phyloP scores from a whole-genome alignment of 2,329 filamentous ascomycete genomes.

The Curvularia verruculosa region DNA sequence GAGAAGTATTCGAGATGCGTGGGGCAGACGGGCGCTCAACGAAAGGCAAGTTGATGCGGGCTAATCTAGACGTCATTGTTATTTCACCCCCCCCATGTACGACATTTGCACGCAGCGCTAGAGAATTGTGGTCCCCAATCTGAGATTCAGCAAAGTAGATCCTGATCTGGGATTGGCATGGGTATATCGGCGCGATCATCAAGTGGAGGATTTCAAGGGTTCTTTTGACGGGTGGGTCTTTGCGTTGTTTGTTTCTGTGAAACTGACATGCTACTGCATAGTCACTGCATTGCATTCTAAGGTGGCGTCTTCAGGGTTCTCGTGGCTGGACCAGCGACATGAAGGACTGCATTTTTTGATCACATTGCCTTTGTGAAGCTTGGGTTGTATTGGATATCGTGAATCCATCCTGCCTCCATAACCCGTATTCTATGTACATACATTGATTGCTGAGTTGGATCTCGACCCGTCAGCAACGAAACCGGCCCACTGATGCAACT shows the following conservation, averaged over 20 bases:
- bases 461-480: slow-evolving; percentile 3
- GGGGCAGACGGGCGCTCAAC: slow-evolving; percentile 5
- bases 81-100: slow-evolving; percentile 26
- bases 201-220: slow-evolving; percentile 4
- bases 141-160: slow-evolving; percentile 6
- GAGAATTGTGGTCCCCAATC: slow-evolving; percentile 3
- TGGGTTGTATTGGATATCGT: not conserved
- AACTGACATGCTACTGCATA: not conserved
- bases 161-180: slow-evolving; percentile 1
- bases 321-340: not conserved
- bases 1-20: slow-evolving; percentile 20
- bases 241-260: slow-evolving; percentile 10
- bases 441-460: not conserved
- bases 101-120: slow-evolving; percentile 13
- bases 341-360: slow-evolving; percentile 1
- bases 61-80: slow-evolving; percentile 45
- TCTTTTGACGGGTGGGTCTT: slow-evolving; percentile 4
- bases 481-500: not conserved
- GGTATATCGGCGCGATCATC: slow-evolving; percentile 11
- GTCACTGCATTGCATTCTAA: slow-evolving; percentile 2
- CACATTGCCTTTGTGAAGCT: slow-evolving; percentile 1
- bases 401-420: not conserved
- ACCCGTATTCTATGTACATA: slow-evolving; percentile 1
- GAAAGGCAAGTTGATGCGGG: not conserved
- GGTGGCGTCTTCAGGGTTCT: not conserved